Conservation (phyloP, 2,329 filamentous ascomycete species). For the Penicillium sp. region DNA sequence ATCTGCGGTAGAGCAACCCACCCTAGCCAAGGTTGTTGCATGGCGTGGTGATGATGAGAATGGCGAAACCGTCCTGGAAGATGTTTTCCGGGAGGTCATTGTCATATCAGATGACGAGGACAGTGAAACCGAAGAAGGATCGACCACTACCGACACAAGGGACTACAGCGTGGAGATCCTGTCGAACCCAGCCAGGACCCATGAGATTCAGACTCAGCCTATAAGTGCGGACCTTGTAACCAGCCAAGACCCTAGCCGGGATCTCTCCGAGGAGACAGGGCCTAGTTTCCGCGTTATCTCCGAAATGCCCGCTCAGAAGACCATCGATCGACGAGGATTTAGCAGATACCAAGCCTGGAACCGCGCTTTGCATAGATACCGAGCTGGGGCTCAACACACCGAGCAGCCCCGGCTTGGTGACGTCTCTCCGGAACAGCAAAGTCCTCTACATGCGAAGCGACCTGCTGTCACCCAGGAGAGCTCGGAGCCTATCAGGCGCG, state of each 20-base stretch:
- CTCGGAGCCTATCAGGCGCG: constrained; percentile 11
- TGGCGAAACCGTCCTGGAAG: constrained; percentile 56
- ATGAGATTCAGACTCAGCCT: constrained; percentile 35
- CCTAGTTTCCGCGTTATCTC: constrained; percentile 40
- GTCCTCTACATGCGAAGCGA: constrained; percentile 18
- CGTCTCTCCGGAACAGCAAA: constrained; percentile 13
- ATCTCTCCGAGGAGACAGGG: constrained; percentile 36
- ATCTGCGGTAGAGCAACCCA: constrained; percentile 54
- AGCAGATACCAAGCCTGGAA: constrained; percentile 50
- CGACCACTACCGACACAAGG: constrained; percentile 25
- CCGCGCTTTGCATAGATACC: constrained; percentile 43
- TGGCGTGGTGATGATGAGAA: constrained; percentile 63
- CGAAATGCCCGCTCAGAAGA: constrained; percentile 30
- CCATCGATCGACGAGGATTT: constrained; percentile 45
- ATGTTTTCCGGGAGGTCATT: constrained; percentile 64
- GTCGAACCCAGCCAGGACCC: constrained; percentile 37
- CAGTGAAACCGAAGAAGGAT: constrained; percentile 43
- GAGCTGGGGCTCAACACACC: constrained; percentile 26
- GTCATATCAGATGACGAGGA: constrained; percentile 64
- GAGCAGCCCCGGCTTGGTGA: constrained; percentile 12
- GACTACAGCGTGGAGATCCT: constrained; percentile 46
- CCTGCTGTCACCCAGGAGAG: constrained; percentile 19
- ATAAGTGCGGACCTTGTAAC: constrained; percentile 25
- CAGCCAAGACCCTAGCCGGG: constrained; percentile 21
- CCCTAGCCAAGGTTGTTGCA: constrained; percentile 58